These are phyloP conservation scores for Xylaria sp. DNA, from an alignment of 2,329 filamentous ascomycete genomes.

Conservation along the genomic window DNA sequence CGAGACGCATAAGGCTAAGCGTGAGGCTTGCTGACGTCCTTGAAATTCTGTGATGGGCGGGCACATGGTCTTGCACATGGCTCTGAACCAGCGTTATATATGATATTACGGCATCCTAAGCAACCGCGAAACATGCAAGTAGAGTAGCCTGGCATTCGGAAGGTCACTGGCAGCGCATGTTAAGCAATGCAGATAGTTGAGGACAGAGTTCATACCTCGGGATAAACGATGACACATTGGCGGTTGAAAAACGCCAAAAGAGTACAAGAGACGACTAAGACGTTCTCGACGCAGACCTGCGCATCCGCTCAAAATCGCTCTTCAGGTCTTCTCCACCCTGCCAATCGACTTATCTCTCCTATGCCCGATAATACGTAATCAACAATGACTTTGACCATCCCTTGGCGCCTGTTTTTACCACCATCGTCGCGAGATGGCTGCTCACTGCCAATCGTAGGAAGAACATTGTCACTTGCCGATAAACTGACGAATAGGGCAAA, in stretches of 20 bases:
- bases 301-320: conserved; percentile 50
- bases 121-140: not conserved
- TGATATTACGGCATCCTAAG: not conserved
- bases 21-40: not conserved
- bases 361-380: conserved; percentile 67
- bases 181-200: conserved; percentile 1
- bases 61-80: not conserved
- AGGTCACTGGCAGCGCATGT: conserved; percentile 7
- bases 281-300: conserved; percentile 15
- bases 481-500: conserved; percentile 95
- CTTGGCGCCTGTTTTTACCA: conserved; percentile 66
- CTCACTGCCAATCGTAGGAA: conserved; percentile 90
- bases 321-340: conserved; percentile 56
- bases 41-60: not conserved
- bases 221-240: not conserved
- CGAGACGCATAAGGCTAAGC: not conserved
- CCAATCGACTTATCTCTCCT: conserved; percentile 56
- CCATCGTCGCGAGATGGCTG: conserved; percentile 60
- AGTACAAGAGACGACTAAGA: conserved; percentile 28
- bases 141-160: not conserved
- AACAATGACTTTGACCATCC: conserved; percentile 74
- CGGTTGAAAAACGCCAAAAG: not conserved
- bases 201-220: conserved; percentile 22
- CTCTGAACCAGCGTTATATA: not conserved
- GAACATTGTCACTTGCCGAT: conserved; percentile 92